Evolutionary conservation across 306 rosid genomes (phyloP).

Genomic region (Citrullus colocynthis): DNA sequence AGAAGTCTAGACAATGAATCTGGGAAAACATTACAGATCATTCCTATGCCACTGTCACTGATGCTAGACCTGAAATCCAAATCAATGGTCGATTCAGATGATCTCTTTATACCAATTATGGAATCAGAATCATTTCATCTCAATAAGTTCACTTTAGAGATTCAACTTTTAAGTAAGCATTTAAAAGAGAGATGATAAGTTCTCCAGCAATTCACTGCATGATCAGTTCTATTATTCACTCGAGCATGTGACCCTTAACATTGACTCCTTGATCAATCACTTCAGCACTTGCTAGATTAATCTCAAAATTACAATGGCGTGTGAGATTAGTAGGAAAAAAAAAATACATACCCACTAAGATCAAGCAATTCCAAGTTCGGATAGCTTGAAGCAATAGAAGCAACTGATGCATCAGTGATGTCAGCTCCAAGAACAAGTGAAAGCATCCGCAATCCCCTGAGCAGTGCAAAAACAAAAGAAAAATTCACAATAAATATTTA

Average conservation of each 20-base stretch:
- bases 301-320: background rate
- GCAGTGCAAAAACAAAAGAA: background rate
- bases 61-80: slow-evolving; percentile 67
- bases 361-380: slow-evolving; percentile 79
- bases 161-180: background rate
- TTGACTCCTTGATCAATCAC: background rate
- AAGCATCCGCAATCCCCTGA: slow-evolving; percentile 77
- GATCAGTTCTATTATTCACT: background rate
- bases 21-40: slow-evolving; percentile 82
- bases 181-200: background rate
- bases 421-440: slow-evolving; percentile 96
- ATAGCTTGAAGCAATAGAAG: slow-evolving; percentile 80
- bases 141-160: background rate
- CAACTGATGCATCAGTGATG: slow-evolving; percentile 94
- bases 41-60: slow-evolving; percentile 89
- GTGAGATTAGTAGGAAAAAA: background rate
- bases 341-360: slow-evolving; percentile 71
- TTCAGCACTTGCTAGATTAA: background rate
- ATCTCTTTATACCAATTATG: background rate
- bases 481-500: background rate
- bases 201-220: background rate
- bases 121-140: background rate
- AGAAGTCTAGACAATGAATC: slow-evolving; percentile 73
- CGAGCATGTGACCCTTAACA: background rate
- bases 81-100: background rate